Conservation (phyloP, 208 protist species). For the Crithidia sp. region DNA sequence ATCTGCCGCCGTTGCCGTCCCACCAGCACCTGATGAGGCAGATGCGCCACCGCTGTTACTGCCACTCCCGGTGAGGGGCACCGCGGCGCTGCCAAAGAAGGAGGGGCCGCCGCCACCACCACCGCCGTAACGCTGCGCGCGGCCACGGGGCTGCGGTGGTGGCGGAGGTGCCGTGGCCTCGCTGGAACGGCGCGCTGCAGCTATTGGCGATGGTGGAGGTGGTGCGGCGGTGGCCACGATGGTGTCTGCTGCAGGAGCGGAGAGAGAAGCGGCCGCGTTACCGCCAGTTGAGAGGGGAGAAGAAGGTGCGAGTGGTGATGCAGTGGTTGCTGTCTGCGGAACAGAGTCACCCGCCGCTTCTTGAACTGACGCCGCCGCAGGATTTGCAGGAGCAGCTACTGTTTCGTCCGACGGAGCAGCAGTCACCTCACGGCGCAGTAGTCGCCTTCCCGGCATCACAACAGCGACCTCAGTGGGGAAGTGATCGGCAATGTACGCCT, state of each 20-base stretch:
- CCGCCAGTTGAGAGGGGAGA: no score
- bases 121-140: slow-evolving; percentile 10
- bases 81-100: not conserved
- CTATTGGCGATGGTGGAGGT: no score
- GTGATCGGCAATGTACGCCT: slow-evolving; percentile 7
- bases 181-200: not conserved
- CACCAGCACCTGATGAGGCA: not conserved
- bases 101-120: not conserved
- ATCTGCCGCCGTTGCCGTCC: not conserved
- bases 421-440: not conserved
- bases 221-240: no score
- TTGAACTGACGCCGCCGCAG: no score
- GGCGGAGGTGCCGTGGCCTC: slow-evolving; percentile 26
- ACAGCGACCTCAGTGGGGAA: slow-evolving; percentile 15
- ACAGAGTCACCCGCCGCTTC: no score
- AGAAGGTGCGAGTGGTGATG: no score
- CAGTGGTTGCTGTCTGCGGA: not conserved
- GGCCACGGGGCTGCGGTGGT: slow-evolving; percentile 27
- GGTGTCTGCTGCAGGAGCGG: no score
- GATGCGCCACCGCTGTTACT: not conserved
- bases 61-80: not conserved
- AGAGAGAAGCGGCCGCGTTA: no score
- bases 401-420: not conserved
- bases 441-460: slow-evolving; percentile 5
- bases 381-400: not conserved